A percentile compares a stretch with the other conserved stretches of the same genome.
Conservation (phyloP, 2,329 filamentous ascomycete genomes). For the Talaromyces rugulosus region DNA sequence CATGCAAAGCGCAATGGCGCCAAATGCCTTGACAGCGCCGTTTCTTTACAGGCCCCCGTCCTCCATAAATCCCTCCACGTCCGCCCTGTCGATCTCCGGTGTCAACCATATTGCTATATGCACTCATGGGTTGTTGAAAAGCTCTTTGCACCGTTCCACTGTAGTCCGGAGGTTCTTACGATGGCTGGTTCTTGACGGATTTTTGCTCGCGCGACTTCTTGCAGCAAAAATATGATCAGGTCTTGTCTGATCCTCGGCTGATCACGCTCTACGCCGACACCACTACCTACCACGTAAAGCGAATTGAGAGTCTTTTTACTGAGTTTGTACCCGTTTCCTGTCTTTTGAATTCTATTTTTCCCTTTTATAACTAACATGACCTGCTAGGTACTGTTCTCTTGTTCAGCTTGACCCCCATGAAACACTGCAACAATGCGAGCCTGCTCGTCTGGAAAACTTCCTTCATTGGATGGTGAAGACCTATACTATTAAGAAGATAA, state of each 20-base stretch:
- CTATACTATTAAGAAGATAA: no score
- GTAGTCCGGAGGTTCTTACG: not conserved
- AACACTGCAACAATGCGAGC: no score
- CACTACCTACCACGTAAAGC: slow-evolving; percentile 11
- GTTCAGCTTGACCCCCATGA: no score
- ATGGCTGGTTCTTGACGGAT: not conserved
- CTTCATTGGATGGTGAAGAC: no score
- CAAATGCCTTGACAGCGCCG: not conserved
- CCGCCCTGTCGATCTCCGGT: not conserved
- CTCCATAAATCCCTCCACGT: not conserved
- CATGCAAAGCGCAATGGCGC: no score
- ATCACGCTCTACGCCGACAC: slow-evolving; percentile 11
- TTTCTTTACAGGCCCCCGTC: not conserved
- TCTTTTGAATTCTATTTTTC: not conserved
- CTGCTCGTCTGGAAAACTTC: no score
- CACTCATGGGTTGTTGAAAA: not conserved
- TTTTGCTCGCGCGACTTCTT: slow-evolving; percentile 11
- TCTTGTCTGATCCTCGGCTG: slow-evolving; percentile 6
- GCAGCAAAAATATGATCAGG: slow-evolving; percentile 12
- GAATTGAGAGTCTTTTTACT: slow-evolving; percentile 11
- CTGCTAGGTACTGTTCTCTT: no score
- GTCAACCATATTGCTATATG: not conserved
- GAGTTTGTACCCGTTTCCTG: slow-evolving; percentile 10
- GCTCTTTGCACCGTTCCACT: not conserved
- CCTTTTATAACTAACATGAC: no score